Evolutionary conservation across 2,329 filamentous ascomycete species (phyloP).

Genomic region (Amauroascus niger): DNA sequence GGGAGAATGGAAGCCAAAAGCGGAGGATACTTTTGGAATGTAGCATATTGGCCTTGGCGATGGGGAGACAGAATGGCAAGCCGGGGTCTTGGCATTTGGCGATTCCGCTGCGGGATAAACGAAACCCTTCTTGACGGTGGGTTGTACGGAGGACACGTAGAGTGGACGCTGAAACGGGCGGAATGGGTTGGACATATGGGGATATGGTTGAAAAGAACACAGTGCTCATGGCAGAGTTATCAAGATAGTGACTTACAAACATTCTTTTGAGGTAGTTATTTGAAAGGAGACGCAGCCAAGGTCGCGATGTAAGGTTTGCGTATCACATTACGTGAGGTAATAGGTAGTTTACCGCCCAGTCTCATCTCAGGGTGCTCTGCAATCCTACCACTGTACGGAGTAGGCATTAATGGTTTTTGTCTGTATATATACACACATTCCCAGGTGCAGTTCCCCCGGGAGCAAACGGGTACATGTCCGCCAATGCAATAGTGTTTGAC

Average conservation of each 20-base stretch:
- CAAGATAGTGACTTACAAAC: too few species aligned
- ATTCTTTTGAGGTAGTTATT: neutral
- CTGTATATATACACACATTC: too few species aligned
- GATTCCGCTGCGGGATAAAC: constrained; percentile 8
- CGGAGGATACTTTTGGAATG: constrained; percentile 2
- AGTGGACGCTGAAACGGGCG: neutral
- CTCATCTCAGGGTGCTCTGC: too few species aligned
- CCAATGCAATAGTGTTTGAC: too few species aligned
- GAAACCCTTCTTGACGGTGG: neutral
- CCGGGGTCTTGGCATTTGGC: constrained; percentile 3
- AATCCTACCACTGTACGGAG: too few species aligned
- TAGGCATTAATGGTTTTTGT: too few species aligned
- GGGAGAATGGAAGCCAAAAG: constrained; percentile 3
- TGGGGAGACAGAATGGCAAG: neutral
- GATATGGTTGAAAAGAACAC: neutral
- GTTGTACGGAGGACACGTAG: neutral
- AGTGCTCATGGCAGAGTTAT: too few species aligned
- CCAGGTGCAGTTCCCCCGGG: too few species aligned
- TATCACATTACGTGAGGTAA: neutral
- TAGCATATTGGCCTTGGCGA: constrained; percentile 9
- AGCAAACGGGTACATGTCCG: too few species aligned
- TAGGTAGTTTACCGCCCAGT: neutral
- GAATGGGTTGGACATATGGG: neutral
- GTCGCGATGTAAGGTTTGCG: neutral
- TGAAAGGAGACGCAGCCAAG: neutral